Evolutionary conservation across 352 stramenopile species (phyloP).

Genomic region (Phytophthora hibernalis): DNA sequence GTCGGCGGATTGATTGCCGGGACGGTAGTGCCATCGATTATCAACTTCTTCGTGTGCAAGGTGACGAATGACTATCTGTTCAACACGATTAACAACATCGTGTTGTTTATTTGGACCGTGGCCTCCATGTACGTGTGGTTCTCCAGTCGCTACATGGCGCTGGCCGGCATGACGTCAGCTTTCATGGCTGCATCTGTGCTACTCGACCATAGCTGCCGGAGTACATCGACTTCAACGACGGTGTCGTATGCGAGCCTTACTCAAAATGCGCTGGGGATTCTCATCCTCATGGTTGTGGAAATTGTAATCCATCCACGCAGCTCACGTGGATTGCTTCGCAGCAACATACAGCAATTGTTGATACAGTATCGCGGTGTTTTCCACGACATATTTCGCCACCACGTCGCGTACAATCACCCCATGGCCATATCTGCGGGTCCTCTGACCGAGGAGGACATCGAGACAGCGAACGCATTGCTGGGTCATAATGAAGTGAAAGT

Average conservation of each 20-base stretch:
- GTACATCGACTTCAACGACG: slow-evolving; percentile 29
- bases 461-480: slow-evolving; percentile 41
- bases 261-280: slow-evolving; percentile 72
- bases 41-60: slow-evolving; percentile 84
- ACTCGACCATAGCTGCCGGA: slow-evolving; percentile 59
- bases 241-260: slow-evolving; percentile 75
- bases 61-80: slow-evolving; percentile 46
- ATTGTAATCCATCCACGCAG: slow-evolving; percentile 61
- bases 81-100: slow-evolving; percentile 71
- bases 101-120: slow-evolving; percentile 69
- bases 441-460: slow-evolving; percentile 37
- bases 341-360: slow-evolving; percentile 66
- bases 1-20: slow-evolving; percentile 66
- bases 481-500: slow-evolving; percentile 41
- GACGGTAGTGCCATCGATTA: slow-evolving; percentile 77
- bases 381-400: slow-evolving; percentile 62
- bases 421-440: neutral
- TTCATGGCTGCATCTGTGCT: slow-evolving; percentile 74
- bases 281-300: slow-evolving; percentile 77
- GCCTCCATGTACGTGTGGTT: slow-evolving; percentile 86
- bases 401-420: slow-evolving; percentile 51
- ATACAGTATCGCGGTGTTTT: slow-evolving; percentile 55
- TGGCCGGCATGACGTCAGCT: slow-evolving; percentile 70
- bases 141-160: slow-evolving; percentile 56
- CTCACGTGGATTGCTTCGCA: slow-evolving; percentile 58